Percentiles rank a stretch among this genome's conserved stretches.
Conservation (phyloP, 2,329 filamentous ascomycete genomes). For the Arachnomyces sp. region DNA sequence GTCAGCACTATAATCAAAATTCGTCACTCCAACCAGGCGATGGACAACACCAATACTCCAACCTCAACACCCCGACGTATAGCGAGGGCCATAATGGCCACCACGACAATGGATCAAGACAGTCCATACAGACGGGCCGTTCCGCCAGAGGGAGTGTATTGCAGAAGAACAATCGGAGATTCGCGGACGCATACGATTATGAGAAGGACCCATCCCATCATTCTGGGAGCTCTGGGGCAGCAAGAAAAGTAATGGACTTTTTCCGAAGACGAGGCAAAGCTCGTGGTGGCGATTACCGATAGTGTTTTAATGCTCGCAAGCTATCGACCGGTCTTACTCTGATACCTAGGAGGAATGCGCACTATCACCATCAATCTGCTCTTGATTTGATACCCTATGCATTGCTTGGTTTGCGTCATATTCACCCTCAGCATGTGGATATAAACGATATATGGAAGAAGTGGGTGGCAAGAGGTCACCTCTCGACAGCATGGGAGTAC, state of each 20-base stretch:
- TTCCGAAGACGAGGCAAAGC: constrained; percentile 81
- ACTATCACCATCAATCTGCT: no score
- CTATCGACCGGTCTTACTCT: no score
- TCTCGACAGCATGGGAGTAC: no score
- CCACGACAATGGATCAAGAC: constrained; percentile 32
- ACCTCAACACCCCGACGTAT: constrained; percentile 29
- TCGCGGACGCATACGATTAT: constrained; percentile 79
- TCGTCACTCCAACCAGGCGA: neutral
- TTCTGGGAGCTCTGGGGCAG: constrained; percentile 75
- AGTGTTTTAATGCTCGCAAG: constrained; percentile 11
- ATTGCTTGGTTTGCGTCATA: no score
- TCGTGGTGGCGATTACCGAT: constrained; percentile 44
- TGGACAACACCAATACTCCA: constrained; percentile 21
- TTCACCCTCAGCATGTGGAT: no score
- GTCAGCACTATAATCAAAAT: neutral
- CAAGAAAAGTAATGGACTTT: constrained; percentile 95
- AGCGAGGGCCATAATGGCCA: constrained; percentile 42
- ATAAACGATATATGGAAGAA: no score
- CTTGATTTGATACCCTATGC: no score
- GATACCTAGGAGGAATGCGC: no score
- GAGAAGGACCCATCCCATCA: constrained; percentile 54
- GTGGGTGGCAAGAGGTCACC: no score
- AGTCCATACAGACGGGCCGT: constrained; percentile 35
- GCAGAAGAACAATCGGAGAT: constrained; percentile 78
- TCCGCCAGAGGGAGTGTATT: constrained; percentile 48